Evolutionary conservation across 345 rosid species (phyloP), one percentile per base, ranked within the genome.

Genomic region (Salix viminalis): DNA sequence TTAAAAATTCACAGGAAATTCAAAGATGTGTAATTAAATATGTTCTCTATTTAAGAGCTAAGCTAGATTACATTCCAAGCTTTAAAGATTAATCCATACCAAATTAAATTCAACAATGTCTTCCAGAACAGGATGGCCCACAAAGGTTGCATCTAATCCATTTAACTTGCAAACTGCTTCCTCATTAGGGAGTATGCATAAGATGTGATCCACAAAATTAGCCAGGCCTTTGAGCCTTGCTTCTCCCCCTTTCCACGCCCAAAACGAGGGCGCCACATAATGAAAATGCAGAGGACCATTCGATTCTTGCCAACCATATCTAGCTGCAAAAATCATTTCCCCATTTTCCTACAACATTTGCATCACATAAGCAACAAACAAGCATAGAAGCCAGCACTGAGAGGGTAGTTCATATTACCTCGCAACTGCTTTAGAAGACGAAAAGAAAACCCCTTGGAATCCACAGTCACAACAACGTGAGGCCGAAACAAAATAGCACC

Each of bases 191-290:
- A 93, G 97, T 87, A 95, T 93, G 75, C 99, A 93, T 61, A 95
- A 89, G 67, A 95, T 79, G 85, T 95, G 96, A 82, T 95, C 97
- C 82, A 95, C 90, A 76, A 89, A 91, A 71, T 83, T 74, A 73
- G 92, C 83, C 24, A 93, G 88, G 77, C 85, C 83, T 75, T 82
- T 79, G 50, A 95, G 92, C 74, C 99, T 89, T 69, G 86, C 85
- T 65, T 91, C 97, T 76, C 97, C 98, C 69, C 98, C 99, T 90
- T 84, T 91, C 98, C 99, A 95, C 2, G 98, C 99, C 99, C 99
- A 93, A 77, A 91, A 95, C 23, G 99, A 93, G 19, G 97, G 99
- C 68, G 99, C 96, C 7, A 93, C 98, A 69, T 89, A 95, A 82
- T 95, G 97, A 80, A 90, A 91, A 78, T 91, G 97, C 56, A 86